phyloP scores from a whole-genome alignment of 2,329 filamentous ascomycete species.

The Diaporthe sp. region DNA sequence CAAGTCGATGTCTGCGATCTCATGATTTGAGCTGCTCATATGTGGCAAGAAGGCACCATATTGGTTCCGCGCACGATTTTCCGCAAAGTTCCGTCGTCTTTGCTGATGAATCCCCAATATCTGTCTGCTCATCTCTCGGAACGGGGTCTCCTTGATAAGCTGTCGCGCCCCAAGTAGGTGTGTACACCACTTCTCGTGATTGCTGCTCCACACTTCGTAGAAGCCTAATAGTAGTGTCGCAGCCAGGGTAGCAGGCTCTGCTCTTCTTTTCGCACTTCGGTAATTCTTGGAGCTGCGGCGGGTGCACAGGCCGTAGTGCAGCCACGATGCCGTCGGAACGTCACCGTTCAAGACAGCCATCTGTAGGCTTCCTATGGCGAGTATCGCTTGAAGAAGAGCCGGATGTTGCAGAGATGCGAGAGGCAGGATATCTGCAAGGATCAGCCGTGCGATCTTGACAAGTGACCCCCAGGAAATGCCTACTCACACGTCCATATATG shows the following conservation, averaged over 20 bases:
- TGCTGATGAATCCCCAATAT: constrained; percentile 74
- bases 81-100: constrained; percentile 45
- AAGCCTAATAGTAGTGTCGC: constrained; percentile 89
- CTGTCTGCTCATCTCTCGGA: constrained; percentile 78
- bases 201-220: constrained; percentile 94
- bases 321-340: constrained; percentile 84
- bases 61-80: constrained; percentile 38
- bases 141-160: constrained; percentile 86
- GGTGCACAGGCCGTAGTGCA: constrained; percentile 91
- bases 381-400: constrained; percentile 90
- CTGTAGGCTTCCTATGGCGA: constrained; percentile 88
- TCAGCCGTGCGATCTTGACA: constrained; percentile 46
- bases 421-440: constrained; percentile 79
- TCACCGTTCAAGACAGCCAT: constrained; percentile 85
- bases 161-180: constrained; percentile 89
- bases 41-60: constrained; percentile 46
- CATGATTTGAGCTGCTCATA: constrained; percentile 45
- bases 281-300: constrained; percentile 84
- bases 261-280: constrained; percentile 75
- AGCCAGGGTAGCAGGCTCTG: constrained; percentile 86
- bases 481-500: constrained; percentile 74
- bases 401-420: constrained; percentile 86
- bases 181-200: constrained; percentile 96
- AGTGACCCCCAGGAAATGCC: constrained; percentile 15
- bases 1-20: constrained; percentile 58